Evolutionary conservation across 1,284 basidiomycete genomes (phyloP).

Genomic region (Ustilago loliicola): DNA sequence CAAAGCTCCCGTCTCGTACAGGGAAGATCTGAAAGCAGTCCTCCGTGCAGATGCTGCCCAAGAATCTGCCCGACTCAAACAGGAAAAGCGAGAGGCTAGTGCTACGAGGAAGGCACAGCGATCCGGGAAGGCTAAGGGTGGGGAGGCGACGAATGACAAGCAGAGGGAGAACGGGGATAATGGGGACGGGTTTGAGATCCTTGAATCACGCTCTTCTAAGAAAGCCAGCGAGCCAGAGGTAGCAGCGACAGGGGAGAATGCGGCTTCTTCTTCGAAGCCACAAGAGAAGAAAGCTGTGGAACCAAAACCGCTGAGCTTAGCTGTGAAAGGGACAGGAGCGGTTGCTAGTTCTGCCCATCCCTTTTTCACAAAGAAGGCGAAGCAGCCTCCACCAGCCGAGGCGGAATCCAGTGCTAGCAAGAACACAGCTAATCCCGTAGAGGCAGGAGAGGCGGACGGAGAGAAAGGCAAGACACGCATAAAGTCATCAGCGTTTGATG

Average conservation of each 20-base stretch:
- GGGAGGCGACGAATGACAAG: not conserved
- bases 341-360: slow-evolving; percentile 33
- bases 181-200: slow-evolving; percentile 26
- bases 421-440: not conserved
- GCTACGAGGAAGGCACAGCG: slow-evolving; percentile 18
- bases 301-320: slow-evolving; percentile 35
- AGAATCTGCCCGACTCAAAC: slow-evolving; percentile 28
- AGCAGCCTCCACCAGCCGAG: slow-evolving; percentile 12
- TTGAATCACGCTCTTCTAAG: slow-evolving; percentile 14
- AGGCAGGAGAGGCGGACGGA: not conserved
- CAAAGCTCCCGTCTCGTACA: slow-evolving; percentile 42
- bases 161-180: not conserved
- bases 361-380: slow-evolving; percentile 39
- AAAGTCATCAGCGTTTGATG: slow-evolving; percentile 7
- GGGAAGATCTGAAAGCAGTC: slow-evolving; percentile 53
- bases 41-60: slow-evolving; percentile 38
- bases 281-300: slow-evolving; percentile 15
- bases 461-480: slow-evolving; percentile 12
- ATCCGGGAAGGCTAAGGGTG: not conserved
- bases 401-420: not conserved
- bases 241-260: not conserved
- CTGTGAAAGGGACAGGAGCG: slow-evolving; percentile 30
- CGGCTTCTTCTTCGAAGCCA: not conserved
- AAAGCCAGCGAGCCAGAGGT: not conserved
- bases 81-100: slow-evolving; percentile 21